A percentile compares a stretch with the other conserved stretches of the same genome.
phyloP scores from a whole-genome alignment of 345 rosid species.

The Xanthoceras sorbifolium region DNA sequence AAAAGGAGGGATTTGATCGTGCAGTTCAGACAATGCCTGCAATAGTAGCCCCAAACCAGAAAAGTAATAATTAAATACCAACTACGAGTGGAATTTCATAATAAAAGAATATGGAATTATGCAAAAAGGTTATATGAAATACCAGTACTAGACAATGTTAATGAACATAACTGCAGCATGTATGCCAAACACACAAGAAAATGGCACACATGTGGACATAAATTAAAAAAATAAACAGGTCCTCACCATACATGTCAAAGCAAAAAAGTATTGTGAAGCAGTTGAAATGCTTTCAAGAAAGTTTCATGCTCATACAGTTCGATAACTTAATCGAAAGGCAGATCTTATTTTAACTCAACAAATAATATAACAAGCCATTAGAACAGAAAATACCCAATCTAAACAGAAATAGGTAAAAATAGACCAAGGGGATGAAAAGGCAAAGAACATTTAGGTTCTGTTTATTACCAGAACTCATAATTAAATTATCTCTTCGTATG shows the following conservation, averaged over 20 bases:
- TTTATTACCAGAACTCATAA: neutral
- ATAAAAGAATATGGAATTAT: neutral
- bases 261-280: neutral
- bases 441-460: neutral
- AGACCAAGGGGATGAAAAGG: neutral
- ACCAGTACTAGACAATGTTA: neutral
- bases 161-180: neutral
- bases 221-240: neutral
- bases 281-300: neutral
- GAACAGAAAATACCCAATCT: neutral
- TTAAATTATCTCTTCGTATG: neutral
- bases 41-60: conserved; percentile 28
- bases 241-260: neutral
- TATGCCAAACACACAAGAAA: neutral
- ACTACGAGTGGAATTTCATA: neutral
- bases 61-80: neutral
- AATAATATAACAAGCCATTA: neutral
- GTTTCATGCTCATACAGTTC: neutral
- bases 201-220: neutral
- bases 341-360: conserved; percentile 1
- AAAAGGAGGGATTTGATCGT: conserved; percentile 89
- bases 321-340: neutral
- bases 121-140: neutral
- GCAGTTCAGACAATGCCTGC: conserved; percentile 92
- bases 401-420: neutral